A percentile compares a stretch with the other conserved stretches of the same genome.
phyloP scores from a whole-genome alignment of 2,329 filamentous ascomycete species.

The Fusarium sp. region DNA sequence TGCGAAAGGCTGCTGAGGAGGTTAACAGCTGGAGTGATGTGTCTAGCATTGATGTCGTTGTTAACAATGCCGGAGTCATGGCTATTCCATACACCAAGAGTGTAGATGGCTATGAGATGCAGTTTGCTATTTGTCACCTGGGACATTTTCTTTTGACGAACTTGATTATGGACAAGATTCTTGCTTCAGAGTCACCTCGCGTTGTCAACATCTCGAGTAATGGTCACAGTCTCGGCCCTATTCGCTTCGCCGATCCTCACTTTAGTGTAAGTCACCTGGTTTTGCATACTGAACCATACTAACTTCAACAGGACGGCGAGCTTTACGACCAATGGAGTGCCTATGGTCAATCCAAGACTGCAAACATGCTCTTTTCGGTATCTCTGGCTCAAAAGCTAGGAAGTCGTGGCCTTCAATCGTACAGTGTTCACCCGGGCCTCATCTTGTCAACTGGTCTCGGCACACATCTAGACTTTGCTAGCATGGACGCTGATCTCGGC shows the following conservation, averaged over 20 bases:
- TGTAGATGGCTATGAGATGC: constrained; percentile 52
- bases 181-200: constrained; percentile 46
- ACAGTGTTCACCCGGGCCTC: constrained; percentile 49
- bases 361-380: constrained; percentile 48
- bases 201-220: constrained; percentile 54
- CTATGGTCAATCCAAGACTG: constrained; percentile 53
- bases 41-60: constrained; percentile 50
- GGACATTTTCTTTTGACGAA: constrained; percentile 58
- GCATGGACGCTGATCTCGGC: constrained; percentile 23
- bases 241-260: constrained; percentile 49
- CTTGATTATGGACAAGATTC: constrained; percentile 54
- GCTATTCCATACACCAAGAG: constrained; percentile 43
- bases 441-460: constrained; percentile 36
- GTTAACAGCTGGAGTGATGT: constrained; percentile 48
- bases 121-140: constrained; percentile 57
- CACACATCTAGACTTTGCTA: constrained; percentile 33
- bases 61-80: constrained; percentile 58
- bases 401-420: constrained; percentile 42
- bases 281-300: not conserved
- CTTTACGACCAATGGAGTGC: constrained; percentile 45
- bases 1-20: constrained; percentile 50
- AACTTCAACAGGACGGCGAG: constrained; percentile 43
- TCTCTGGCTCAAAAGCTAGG: constrained; percentile 46
- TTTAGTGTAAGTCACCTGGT: constrained; percentile 40
- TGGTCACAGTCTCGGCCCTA: constrained; percentile 40